Base-by-base conservation (phyloP, 108 stramenopile species). In the Nitzschia putrida region DNA sequence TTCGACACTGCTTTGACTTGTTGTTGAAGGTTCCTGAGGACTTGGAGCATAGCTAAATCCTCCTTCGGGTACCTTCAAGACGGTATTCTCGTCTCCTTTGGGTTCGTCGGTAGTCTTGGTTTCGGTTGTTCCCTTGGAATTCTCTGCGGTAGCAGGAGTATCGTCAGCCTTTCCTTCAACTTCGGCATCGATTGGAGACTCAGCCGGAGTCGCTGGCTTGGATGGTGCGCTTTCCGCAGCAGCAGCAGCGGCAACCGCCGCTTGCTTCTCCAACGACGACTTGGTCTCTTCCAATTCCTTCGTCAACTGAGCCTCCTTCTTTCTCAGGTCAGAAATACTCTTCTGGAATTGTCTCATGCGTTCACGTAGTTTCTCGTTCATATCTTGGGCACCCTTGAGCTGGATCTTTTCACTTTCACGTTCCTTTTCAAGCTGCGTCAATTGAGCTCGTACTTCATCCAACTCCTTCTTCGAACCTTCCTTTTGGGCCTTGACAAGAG, bases 31-130 rank as follows among this genome's bases (percentile, higher is more conserved):
- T 10, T 63, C 44, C 6, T 22, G 44, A 23, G 51, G 18, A 57
- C 82, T 80, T 22, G 86, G 86, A n/a, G 78, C 86, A 69, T 82
- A 87, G 25, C 71, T 82, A 50, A 87, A 87, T 18, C 86, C 86
- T 57, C 80, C 83, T 53, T 54, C 18, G 7, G 86, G 86, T 16
- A 84, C 74, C 20, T 55, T 40, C 20, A 74, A 80, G 18, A 85
- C 41, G 8, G 22, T n/a, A 50, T 56, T 59, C 29, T 71, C 45
- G 14, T 68, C 67, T 44, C 45, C 22, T 39, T 37, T n/a, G 13
- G 73, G 26, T 51, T 53, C 56, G 52, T 59, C 21, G 16, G 65
- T 21, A 0, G 49, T 13, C 23, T 26, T 26, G 16, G 64, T 29
- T 39, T 56, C 1, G n/a, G 40, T 9, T 44, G 29, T 26, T 24